Percentiles rank a stretch among this genome's conserved stretches.
These are phyloP conservation scores for Seminavis robusta DNA, from an alignment of 108 stramenopile genomes.

Conservation along the genomic window DNA sequence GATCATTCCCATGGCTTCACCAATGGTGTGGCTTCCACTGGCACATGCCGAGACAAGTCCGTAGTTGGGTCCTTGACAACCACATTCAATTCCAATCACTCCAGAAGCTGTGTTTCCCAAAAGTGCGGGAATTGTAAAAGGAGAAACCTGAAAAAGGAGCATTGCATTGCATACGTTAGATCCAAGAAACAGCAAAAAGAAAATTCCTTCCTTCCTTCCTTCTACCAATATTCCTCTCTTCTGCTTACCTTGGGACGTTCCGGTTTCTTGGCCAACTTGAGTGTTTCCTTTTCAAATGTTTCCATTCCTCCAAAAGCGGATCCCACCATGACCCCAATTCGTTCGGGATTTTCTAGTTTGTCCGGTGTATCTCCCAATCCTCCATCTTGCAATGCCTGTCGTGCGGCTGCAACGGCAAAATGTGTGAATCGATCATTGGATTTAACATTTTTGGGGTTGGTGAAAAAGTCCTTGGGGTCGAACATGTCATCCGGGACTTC, in stretches of 20 bases:
- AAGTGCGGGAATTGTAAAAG: slow-evolving; percentile 93
- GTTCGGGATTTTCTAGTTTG: slow-evolving; percentile 68
- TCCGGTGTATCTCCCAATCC: slow-evolving; percentile 76
- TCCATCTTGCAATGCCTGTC: slow-evolving; percentile 86
- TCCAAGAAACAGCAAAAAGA: neutral
- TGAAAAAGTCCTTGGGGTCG: slow-evolving; percentile 78
- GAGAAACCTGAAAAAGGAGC: slow-evolving; percentile 60
- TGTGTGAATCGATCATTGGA: slow-evolving; percentile 96
- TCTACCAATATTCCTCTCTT: neutral
- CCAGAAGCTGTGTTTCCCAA: slow-evolving; percentile 93
- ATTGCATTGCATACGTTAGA: neutral
- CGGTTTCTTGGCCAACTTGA: slow-evolving; percentile 80
- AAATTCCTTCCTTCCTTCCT: neutral
- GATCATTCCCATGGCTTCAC: slow-evolving; percentile 90
- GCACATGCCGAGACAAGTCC: slow-evolving; percentile 94
- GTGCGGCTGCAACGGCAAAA: slow-evolving; percentile 90
- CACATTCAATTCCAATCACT: slow-evolving; percentile 90
- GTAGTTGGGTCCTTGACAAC: slow-evolving; percentile 93
- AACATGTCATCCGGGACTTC: slow-evolving; percentile 89
- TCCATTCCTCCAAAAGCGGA: slow-evolving; percentile 95
- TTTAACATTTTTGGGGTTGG: slow-evolving; percentile 84
- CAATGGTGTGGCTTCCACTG: slow-evolving; percentile 87
- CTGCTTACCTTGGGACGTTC: slow-evolving; percentile 79
- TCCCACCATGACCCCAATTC: slow-evolving; percentile 91
- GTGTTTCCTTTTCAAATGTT: slow-evolving; percentile 90